Percentiles rank a stretch among this genome's conserved stretches.
phyloP scores from a whole-genome alignment of 495 filamentous ascomycete species.

The Aspergillus diversus region DNA sequence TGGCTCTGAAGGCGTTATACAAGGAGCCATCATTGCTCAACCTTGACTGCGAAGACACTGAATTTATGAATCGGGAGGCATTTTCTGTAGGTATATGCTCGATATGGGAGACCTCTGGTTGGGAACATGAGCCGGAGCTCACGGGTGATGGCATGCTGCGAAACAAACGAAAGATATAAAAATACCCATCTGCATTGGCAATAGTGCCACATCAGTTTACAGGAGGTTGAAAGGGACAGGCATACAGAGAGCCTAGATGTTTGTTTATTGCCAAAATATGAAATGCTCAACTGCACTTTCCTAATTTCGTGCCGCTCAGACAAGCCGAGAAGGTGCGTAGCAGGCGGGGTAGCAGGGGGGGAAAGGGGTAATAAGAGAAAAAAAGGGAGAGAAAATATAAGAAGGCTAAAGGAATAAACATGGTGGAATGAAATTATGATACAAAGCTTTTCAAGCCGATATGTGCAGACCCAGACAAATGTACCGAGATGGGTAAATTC shows the following conservation, averaged over 20 bases:
- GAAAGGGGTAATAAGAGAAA: conserved; percentile 1
- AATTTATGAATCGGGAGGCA: conserved; percentile 20
- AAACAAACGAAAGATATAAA: background rate
- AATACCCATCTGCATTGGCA: background rate
- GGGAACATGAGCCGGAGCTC: background rate
- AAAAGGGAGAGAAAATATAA: conserved; percentile 16
- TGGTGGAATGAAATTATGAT: conserved; percentile 15
- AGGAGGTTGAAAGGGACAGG: background rate
- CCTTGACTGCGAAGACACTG: conserved; percentile 39
- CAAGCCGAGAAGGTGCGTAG: conserved; percentile 8
- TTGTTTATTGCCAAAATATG: background rate
- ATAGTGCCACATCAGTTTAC: background rate
- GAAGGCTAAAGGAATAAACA: conserved; percentile 1
- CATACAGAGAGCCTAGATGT: background rate
- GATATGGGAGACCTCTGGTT: conserved; percentile 20
- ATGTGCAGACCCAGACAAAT: conserved; percentile 24
- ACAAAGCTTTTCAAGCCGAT: conserved; percentile 17
- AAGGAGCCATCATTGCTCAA: conserved; percentile 48
- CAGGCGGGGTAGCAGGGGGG: background rate
- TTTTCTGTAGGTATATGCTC: background rate
- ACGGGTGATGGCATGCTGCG: conserved; percentile 3
- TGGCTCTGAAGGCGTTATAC: conserved; percentile 44
- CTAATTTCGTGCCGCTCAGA: background rate
- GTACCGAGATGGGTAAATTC: conserved; percentile 20
- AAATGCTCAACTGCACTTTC: conserved; percentile 19